Evolutionary conservation across 345 rosid species (phyloP).

Genomic region (Salix exigua): DNA sequence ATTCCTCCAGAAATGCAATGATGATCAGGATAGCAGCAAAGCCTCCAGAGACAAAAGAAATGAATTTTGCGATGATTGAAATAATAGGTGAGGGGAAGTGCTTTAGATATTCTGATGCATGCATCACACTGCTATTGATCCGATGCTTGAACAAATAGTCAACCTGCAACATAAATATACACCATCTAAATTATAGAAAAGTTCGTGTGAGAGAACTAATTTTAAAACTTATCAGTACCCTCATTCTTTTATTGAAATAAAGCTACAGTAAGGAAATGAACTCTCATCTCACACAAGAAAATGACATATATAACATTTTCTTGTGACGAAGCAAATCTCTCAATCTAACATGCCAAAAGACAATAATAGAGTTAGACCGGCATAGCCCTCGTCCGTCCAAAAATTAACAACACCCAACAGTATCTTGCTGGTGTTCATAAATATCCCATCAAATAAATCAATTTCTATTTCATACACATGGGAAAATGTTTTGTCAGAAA

Average conservation of each 20-base stretch:
- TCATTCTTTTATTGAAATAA: neutral
- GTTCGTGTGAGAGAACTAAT: neutral
- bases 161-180: conserved; percentile 45
- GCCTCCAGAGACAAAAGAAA: conserved; percentile 95
- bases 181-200: neutral
- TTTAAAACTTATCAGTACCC: neutral
- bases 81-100: conserved; percentile 93
- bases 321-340: neutral
- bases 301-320: neutral
- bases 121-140: conserved; percentile 73
- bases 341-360: neutral
- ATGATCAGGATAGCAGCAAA: conserved; percentile 93
- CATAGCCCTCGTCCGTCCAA: neutral
- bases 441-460: neutral
- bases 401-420: neutral
- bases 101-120: conserved; percentile 81
- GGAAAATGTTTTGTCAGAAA: neutral
- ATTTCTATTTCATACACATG: neutral
- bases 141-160: conserved; percentile 99
- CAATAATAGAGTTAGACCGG: neutral
- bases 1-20: conserved; percentile 97
- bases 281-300: neutral
- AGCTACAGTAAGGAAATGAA: neutral
- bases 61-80: conserved; percentile 83
- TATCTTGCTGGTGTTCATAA: neutral